Base-by-base conservation (phyloP, 352 stramenopile species). In the Pythium diclinum region DNA sequence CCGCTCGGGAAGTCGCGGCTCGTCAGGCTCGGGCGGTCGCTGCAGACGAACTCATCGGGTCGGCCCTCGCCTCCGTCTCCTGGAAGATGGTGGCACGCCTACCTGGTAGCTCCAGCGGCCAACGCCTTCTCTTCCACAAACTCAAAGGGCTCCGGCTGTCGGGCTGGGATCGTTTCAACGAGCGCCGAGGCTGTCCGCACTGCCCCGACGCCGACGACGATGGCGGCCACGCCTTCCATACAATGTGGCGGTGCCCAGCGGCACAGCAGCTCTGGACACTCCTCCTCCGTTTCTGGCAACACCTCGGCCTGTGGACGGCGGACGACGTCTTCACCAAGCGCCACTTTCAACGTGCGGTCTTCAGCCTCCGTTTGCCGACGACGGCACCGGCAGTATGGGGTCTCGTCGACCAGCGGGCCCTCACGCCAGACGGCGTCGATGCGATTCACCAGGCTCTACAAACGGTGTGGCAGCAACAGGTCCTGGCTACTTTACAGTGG, bases 161-260 rank as follows among this genome's bases (percentile, higher is more conserved):
- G 6, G 48, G 59, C 34, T 65, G 49, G 48, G 46, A 57, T 14
- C 58, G 30, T 0, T 6, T 28, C 14, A 21, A 16, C 6, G 10
- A 51, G 23, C 46, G 30, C 1, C 47, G 48, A 19, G 58, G 47
- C 3, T 64, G 58, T 25, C 58, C 58, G 3, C 46, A 59, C 51
- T 66, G 59, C 28, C 23, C 36, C 3, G 19, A 11, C 13, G 7
- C 51, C 19, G 23, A 3, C 6, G 13, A 13, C n/a, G 38, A 34
- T 23, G 51, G n/a, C 1, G 59, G 59, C 2, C n/a, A n/a, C n/a
- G 21, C 30, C 1, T 56, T 25, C 2, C 59, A 66, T 36, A 59
- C 54, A 11, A 32, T 66, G 30, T 66, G 59, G 59, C 2, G 9
- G 10, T 66, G 59, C 28, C 23, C 49, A 6, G 28, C 33, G 7